These are phyloP conservation scores for Cryptococcus sp. DNA, from an alignment of 1,284 basidiomycete genomes.

Conservation along the genomic window DNA sequence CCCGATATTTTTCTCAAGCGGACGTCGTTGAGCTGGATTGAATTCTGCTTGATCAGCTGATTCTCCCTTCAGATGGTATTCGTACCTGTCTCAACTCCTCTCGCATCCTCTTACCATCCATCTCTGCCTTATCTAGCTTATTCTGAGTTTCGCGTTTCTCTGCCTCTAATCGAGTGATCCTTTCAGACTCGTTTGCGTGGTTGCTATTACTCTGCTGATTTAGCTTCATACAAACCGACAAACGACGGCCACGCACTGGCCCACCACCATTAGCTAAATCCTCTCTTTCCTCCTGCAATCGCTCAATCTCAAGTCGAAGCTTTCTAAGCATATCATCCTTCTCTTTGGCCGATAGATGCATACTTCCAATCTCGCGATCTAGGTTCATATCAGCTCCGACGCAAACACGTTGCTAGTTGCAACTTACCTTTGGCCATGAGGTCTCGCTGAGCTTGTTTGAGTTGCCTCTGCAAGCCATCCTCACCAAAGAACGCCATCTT, in stretches of 20 bases:
- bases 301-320: neutral
- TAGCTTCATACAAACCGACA: too few relatives aligned
- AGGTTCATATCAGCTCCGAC: neutral
- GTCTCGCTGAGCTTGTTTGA: neutral
- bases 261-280: neutral
- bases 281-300: neutral
- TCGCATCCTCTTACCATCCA: neutral
- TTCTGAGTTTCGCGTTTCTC: neutral
- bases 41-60: neutral
- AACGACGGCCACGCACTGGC: too few relatives aligned
- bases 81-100: neutral
- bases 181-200: neutral
- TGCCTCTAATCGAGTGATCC: neutral
- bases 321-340: neutral
- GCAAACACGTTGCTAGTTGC: too few relatives aligned
- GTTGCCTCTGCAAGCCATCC: neutral
- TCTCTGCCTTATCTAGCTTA: neutral
- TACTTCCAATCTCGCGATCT: neutral
- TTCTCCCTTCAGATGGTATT: neutral
- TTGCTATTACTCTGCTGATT: too few relatives aligned
- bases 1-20: neutral
- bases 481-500: constrained; percentile 1
- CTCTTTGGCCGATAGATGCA: neutral
- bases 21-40: neutral
- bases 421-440: neutral